Base-by-base conservation (phyloP, 1,284 basidiomycete genomes). In the Malassezia equina region DNA sequence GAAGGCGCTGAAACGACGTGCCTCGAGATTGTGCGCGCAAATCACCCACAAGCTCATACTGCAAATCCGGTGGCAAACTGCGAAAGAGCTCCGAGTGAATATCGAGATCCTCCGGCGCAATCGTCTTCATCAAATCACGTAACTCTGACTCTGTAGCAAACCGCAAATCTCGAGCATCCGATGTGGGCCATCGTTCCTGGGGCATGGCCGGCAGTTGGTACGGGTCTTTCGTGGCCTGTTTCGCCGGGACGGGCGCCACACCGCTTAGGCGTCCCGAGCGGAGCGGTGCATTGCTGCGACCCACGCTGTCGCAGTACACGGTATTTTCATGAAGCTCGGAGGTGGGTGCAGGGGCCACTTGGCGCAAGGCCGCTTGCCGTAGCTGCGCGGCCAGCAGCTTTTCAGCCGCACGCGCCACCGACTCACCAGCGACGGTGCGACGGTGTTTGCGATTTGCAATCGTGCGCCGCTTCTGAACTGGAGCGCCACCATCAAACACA, bases 11-110 rank as follows among this genome's bases (percentile, higher is more conserved):
- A 77, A 91, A 86, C 5, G 89, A 94, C 7, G 90, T 93, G 75
- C 94, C 90, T 2, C 94, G 82, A 1, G 90, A 95, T 72, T 90
- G 90, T 41, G 93, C 78, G 4, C 91, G 83, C 54, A 96, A 78
- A 77, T 99, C 94, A 54, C 93, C 93, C 27, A 98, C 86, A 62
- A 99, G 90, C 78, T 99, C 94, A 76, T 98, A 99, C 72, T 99
- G 90, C 21, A 94, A 83, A 75, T 96, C 91, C 0, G 88, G 89
- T 0, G 94, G 90, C 9, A 98, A 81, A 59, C 89, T 87, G 24
- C 84, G 84, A 71, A 99, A 99, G 23, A 71, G 59, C 12, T 63
- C 62, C 2, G 71, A 74, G 33, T 52, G 60, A 40, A 65, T 68
- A 52, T 71, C 69, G 50, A 74, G 60, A 45, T 74, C 71, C 31